Evolutionary conservation across 768 basidiomycete genomes (phyloP), one percentile per base, ranked within the genome.

Genomic region (Phaeotremella skinneri): DNA sequence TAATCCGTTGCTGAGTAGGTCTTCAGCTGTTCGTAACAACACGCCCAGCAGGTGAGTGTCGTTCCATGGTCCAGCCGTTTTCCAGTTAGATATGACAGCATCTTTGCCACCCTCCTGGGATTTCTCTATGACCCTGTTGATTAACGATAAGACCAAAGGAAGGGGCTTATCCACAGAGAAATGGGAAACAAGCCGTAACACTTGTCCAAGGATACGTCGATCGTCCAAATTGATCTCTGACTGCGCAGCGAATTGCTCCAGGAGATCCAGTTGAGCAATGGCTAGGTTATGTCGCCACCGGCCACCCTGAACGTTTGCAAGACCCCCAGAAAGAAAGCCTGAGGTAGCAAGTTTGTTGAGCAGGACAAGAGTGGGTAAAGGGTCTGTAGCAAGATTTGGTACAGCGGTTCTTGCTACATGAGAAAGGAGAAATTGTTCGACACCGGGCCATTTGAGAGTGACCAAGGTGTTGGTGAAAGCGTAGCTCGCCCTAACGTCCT

Each of bases 341-440:
- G 65, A 53, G 43, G 59, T 52, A 1, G 76, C 74, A 13, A 79
- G 71, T 3, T 62, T 66, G 20, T 71, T 72, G 39, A 79, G 68
- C 3, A 79, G 64, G 1, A 64, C 50, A 26, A 75, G 59, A 2
- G 72, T 73, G 5, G 60, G 50, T 13, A 72, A 55, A 5, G 73
- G 69, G 47, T 72, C 62, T 9, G 61, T 29, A 3, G 39, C 6
- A 5, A 70, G 39, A 47, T 49, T 31, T 1, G 63, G 59, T 1
- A 65, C 41, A 21, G 58, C 56, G 20, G 62, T 59, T 48, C 68
- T 71, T 3, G 69, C 71, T 20, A 77, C 54, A 39, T 74, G 72
- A 11, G 72, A 63, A 4, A 77, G 54, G 4, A 77, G 37, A 66
- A 77, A 77, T 41, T 77, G 76, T 55, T 76, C 76, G 37, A 74